Evolutionary conservation across 176 grass and related monocot species (phyloP).

Genomic region (Bothriochloa decipiens): DNA sequence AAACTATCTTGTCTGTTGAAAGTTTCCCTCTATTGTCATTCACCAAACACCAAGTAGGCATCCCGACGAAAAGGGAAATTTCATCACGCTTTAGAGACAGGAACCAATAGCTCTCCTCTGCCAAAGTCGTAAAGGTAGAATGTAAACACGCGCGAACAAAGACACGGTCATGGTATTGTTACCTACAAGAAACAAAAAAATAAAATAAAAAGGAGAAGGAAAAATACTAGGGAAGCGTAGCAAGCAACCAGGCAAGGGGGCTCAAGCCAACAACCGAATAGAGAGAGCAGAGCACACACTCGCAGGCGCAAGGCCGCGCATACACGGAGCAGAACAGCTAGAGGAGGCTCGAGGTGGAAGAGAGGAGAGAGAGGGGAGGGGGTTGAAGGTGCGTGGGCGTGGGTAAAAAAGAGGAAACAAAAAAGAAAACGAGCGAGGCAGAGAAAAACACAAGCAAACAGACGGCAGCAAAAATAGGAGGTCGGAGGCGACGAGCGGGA

Average conservation of each 20-base stretch:
- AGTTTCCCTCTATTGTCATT: background rate
- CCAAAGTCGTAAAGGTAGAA: slow-evolving; percentile 38
- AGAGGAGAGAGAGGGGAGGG: background rate
- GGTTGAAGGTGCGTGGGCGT: background rate
- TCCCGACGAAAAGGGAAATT: background rate
- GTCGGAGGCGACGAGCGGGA: slow-evolving; percentile 52
- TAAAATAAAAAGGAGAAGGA: background rate
- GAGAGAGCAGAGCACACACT: slow-evolving; percentile 28
- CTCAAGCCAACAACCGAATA: slow-evolving; percentile 36
- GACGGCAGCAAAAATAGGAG: slow-evolving; percentile 58
- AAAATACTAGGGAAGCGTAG: slow-evolving; percentile 26
- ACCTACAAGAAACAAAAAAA: background rate
- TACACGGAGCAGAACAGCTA: slow-evolving; percentile 15
- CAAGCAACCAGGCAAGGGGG: slow-evolving; percentile 2
- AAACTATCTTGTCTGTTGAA: background rate
- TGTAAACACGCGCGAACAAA: slow-evolving; percentile 25
- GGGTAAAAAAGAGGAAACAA: slow-evolving; percentile 22
- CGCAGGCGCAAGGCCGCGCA: slow-evolving; percentile 34
- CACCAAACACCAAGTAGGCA: background rate
- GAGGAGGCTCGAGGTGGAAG: background rate
- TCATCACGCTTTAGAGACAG: background rate
- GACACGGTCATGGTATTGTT: slow-evolving; percentile 33
- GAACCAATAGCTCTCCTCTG: background rate
- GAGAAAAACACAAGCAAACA: slow-evolving; percentile 49
- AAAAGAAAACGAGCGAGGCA: slow-evolving; percentile 43